phyloP scores from a whole-genome alignment of 1,284 basidiomycete species.

The Mycosarcoma mackinlayi region DNA sequence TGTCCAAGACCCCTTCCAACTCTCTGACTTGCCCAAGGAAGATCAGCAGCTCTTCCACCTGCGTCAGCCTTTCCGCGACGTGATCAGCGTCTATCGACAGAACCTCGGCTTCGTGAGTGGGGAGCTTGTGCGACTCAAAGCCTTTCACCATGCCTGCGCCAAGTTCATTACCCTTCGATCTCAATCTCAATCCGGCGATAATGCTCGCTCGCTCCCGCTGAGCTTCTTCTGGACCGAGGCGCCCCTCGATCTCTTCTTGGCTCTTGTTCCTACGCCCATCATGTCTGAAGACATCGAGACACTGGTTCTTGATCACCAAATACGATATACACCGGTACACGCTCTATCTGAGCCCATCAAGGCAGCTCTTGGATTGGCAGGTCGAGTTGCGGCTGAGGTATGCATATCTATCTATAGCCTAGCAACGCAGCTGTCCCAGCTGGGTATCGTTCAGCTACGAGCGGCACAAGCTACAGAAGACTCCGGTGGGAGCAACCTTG shows the following conservation, averaged over 20 bases:
- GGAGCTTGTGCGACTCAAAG: constrained; percentile 43
- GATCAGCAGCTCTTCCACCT: constrained; percentile 16
- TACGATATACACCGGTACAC: constrained; percentile 18
- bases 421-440: constrained; percentile 29
- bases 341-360: constrained; percentile 26
- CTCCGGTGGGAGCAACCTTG: not conserved
- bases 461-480: not conserved
- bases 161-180: constrained; percentile 7
- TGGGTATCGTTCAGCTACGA: constrained; percentile 17
- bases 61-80: constrained; percentile 30
- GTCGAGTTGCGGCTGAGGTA: constrained; percentile 5
- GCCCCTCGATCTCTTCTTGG: constrained; percentile 47
- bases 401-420: constrained; percentile 38
- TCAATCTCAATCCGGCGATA: not conserved
- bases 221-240: constrained; percentile 55
- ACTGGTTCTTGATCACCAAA: constrained; percentile 13
- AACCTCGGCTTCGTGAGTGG: constrained; percentile 46
- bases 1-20: constrained; percentile 4
- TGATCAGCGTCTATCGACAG: constrained; percentile 42
- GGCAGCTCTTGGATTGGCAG: constrained; percentile 22
- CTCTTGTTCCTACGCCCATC: constrained; percentile 13
- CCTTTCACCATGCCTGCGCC: constrained; percentile 46
- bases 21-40: constrained; percentile 18
- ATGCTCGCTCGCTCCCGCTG: constrained; percentile 14
- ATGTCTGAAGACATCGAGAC: constrained; percentile 20